A percentile compares a stretch with the other conserved stretches of the same genome.
These are phyloP conservation scores for Yamadazyma taylorii DNA, from an alignment of 1,139 yeast genomes.

Conservation along the genomic window DNA sequence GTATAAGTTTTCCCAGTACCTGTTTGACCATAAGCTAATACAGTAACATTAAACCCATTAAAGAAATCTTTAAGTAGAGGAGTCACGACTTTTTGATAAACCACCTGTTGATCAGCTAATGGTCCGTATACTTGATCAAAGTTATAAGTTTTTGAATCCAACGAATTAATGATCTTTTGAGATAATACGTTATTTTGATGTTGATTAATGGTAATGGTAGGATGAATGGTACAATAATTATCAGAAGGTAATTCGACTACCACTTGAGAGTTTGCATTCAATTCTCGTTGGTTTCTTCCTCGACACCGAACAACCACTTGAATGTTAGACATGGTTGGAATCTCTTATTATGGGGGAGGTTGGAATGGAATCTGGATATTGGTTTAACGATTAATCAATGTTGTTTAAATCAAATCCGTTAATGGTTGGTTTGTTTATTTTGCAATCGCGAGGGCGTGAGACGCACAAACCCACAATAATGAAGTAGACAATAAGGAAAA, in stretches of 20 bases:
- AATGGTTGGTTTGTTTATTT: too few relatives aligned
- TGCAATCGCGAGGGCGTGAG: too few relatives aligned
- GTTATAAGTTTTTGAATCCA: slow-evolving; percentile 51
- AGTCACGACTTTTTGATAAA: slow-evolving; percentile 62
- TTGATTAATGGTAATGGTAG: slow-evolving; percentile 43
- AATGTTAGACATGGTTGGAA: slow-evolving; percentile 46
- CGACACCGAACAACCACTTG: slow-evolving; percentile 90
- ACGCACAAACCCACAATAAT: too few relatives aligned
- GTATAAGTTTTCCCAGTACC: slow-evolving; percentile 90
- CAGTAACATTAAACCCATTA: slow-evolving; percentile 73
- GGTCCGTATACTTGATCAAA: slow-evolving; percentile 78
- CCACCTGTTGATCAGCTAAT: slow-evolving; percentile 57
- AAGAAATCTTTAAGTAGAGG: slow-evolving; percentile 66
- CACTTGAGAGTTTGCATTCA: slow-evolving; percentile 68
- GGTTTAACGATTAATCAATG: too few relatives aligned
- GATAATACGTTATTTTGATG: slow-evolving; percentile 14
- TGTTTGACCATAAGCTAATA: slow-evolving; percentile 87
- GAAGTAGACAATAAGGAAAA: too few relatives aligned
- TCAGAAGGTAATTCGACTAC: slow-evolving; percentile 64
- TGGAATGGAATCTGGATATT: not conserved
- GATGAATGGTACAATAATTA: slow-evolving; percentile 35
- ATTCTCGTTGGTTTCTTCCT: slow-evolving; percentile 73
- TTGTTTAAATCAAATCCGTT: too few relatives aligned
- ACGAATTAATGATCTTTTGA: slow-evolving; percentile 16
- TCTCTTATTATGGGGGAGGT: not conserved